Percentiles rank a stretch among this genome's conserved stretches.
These are phyloP conservation scores for Hypoxylon sp. DNA, from an alignment of 2,329 filamentous ascomycete species.

Conservation along the genomic window DNA sequence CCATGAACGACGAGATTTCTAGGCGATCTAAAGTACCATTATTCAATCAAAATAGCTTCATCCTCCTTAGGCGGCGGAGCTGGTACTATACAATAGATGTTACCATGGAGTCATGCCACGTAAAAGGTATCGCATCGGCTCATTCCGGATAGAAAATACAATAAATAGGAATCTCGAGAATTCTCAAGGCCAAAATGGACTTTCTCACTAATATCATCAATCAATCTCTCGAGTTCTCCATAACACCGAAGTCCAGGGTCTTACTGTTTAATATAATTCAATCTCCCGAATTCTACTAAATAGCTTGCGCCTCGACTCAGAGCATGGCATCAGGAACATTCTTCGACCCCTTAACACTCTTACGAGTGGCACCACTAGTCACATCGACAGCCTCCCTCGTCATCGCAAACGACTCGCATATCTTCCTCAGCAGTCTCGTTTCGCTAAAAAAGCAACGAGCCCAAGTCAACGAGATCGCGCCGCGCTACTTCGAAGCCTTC, in stretches of 20 bases:
- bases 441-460: conserved; percentile 48
- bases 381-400: conserved; percentile 64
- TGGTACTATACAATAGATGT: conserved; percentile 9
- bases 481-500: conserved; percentile 61
- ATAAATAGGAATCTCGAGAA: conserved; percentile 11
- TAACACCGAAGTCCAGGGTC: background rate
- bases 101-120: conserved; percentile 28
- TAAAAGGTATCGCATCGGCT: conserved; percentile 6
- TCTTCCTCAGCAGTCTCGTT: conserved; percentile 60
- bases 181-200: background rate
- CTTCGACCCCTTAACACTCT: conserved; percentile 57
- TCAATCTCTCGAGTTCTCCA: background rate
- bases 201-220: background rate
- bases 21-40: conserved; percentile 18
- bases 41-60: conserved; percentile 1
- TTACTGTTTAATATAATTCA: background rate
- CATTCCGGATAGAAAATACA: background rate
- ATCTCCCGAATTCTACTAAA: background rate
- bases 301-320: background rate
- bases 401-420: conserved; percentile 62
- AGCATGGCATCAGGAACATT: conserved; percentile 59
- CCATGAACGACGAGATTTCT: background rate
- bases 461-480: conserved; percentile 58
- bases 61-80: conserved; percentile 6
- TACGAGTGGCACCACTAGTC: conserved; percentile 63